Percentiles rank a stretch among this genome's conserved stretches.
Conservation (phyloP, 2,329 filamentous ascomycete genomes). For the Calonectria pauciramosa region DNA sequence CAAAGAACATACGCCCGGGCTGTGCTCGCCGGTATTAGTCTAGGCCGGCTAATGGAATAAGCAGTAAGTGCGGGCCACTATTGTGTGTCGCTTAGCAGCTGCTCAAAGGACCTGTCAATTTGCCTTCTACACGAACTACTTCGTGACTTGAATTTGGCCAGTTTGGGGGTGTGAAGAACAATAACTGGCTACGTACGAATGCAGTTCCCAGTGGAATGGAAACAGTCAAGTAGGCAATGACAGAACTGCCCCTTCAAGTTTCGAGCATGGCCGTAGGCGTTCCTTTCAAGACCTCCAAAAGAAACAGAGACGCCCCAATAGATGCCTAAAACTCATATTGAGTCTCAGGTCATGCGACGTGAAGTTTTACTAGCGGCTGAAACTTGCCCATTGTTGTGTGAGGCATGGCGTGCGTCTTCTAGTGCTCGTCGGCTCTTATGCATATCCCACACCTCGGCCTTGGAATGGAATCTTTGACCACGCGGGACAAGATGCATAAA, state of each 20-base stretch:
- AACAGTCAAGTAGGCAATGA: background rate
- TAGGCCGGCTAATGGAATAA: background rate
- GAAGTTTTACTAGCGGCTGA: background rate
- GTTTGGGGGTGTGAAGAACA: background rate
- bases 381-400: background rate
- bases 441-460: constrained; percentile 5
- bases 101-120: background rate
- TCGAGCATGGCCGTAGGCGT: background rate
- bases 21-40: background rate
- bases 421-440: background rate
- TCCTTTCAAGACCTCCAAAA: background rate
- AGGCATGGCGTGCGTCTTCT: background rate
- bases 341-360: background rate
- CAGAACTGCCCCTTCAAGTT: background rate
- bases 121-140: background rate
- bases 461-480: background rate
- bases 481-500: background rate
- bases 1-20: background rate
- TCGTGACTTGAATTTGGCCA: background rate
- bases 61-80: background rate
- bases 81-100: background rate
- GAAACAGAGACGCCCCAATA: background rate
- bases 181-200: background rate
- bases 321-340: background rate
- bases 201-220: background rate